A percentile compares a stretch with the other conserved stretches of the same genome.
Evolutionary conservation across 1,139 yeast genomes (phyloP).

Genomic region (Taphrina confusa): DNA sequence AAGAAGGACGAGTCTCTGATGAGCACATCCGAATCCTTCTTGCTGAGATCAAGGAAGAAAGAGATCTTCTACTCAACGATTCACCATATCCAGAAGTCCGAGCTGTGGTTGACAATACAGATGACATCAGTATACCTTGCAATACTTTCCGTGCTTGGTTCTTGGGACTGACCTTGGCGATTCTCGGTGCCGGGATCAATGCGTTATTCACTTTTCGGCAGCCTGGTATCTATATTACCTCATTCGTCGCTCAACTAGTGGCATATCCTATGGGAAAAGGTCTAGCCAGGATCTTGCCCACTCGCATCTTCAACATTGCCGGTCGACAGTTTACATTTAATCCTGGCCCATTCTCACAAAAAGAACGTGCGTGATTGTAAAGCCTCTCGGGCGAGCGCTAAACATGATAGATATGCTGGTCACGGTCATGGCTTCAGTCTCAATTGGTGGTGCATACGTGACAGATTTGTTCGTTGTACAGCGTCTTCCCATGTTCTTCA

Average conservation of each 20-base stretch:
- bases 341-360: slow-evolving; percentile 47
- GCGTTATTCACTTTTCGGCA: slow-evolving; percentile 60
- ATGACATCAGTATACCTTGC: slow-evolving; percentile 59
- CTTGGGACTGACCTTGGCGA: slow-evolving; percentile 57
- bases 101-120: slow-evolving; percentile 65
- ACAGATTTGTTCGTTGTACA: slow-evolving; percentile 48
- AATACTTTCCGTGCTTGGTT: slow-evolving; percentile 62
- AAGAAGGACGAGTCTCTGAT: background rate
- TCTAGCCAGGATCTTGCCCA: slow-evolving; percentile 53
- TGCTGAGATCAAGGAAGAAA: background rate
- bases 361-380: slow-evolving; percentile 8
- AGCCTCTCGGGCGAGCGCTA: no score
- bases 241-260: slow-evolving; percentile 58
- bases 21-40: background rate
- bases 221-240: slow-evolving; percentile 58
- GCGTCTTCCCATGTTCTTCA: slow-evolving; percentile 4
- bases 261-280: slow-evolving; percentile 49
- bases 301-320: slow-evolving; percentile 44
- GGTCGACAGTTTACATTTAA: background rate
- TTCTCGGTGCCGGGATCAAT: slow-evolving; percentile 63
- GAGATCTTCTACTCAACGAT: background rate
- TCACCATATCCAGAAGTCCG: slow-evolving; percentile 54
- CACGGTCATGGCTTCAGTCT: slow-evolving; percentile 60
- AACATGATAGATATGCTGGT: slow-evolving; percentile 65
- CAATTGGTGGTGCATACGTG: slow-evolving; percentile 56